A percentile compares a stretch with the other conserved stretches of the same genome.
phyloP scores from a whole-genome alignment of 345 rosid species.

The Aquilaria yunnanensis region DNA sequence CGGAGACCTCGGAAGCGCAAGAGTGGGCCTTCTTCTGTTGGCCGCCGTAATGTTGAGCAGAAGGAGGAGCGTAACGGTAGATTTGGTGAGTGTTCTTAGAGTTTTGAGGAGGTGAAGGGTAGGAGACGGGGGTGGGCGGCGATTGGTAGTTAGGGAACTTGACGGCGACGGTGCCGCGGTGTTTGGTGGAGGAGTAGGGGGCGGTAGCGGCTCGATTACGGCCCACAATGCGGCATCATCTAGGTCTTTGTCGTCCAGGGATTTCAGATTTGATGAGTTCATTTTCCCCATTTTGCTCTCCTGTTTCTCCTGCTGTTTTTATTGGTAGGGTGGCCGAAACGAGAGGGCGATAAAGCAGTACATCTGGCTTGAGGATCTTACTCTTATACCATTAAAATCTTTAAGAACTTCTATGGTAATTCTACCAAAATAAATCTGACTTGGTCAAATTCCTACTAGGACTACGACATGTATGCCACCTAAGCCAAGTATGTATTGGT shows the following conservation, averaged over 20 bases:
- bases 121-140: slow-evolving; percentile 45
- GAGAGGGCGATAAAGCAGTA: not conserved
- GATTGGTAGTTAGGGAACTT: slow-evolving; percentile 48
- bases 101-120: slow-evolving; percentile 37
- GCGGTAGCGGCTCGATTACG: slow-evolving; percentile 87
- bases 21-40: slow-evolving; percentile 52
- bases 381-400: too few relatives aligned
- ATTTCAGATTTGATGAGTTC: slow-evolving; percentile 17
- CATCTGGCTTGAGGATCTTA: not conserved
- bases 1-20: slow-evolving; percentile 40
- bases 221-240: slow-evolving; percentile 97
- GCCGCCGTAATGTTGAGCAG: slow-evolving; percentile 16
- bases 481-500: too few relatives aligned
- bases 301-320: too few relatives aligned
- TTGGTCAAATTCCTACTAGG: too few relatives aligned
- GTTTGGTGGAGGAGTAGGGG: slow-evolving; percentile 46
- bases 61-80: slow-evolving; percentile 20
- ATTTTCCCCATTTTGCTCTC: not conserved
- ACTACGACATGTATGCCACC: too few relatives aligned
- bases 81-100: slow-evolving; percentile 3
- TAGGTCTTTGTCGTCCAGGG: slow-evolving; percentile 77
- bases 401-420: too few relatives aligned
- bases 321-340: not conserved
- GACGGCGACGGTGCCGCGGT: slow-evolving; percentile 52
- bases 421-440: too few relatives aligned